A percentile compares a stretch with the other conserved stretches of the same genome.
phyloP scores from a whole-genome alignment of 108 stramenopile genomes.

The Nitzschia inconspicua region DNA sequence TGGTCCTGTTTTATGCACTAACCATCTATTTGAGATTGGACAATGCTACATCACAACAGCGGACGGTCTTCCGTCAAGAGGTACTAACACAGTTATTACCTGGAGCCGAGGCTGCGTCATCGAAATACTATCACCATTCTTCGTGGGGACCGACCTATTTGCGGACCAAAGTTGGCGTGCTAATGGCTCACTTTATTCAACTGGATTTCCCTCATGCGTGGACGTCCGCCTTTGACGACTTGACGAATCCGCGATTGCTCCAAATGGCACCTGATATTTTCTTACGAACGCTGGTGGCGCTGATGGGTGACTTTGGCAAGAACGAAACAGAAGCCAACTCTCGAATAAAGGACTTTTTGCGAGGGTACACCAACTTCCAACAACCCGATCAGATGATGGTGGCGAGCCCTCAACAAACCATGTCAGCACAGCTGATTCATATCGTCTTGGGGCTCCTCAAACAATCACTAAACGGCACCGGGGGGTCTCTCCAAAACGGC shows the following conservation, averaged over 20 bases:
- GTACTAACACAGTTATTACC: constrained; percentile 4
- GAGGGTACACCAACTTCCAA: constrained; percentile 14
- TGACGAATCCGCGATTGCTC: constrained; percentile 20
- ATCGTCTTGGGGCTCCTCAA: constrained; percentile 18
- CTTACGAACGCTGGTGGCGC: constrained; percentile 30
- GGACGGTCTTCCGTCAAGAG: constrained; percentile 26
- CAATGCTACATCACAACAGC: constrained; percentile 12
- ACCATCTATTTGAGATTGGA: constrained; percentile 35
- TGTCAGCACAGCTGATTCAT: constrained; percentile 39
- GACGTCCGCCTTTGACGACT: constrained; percentile 46
- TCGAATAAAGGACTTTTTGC: constrained; percentile 33
- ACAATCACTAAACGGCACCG: constrained; percentile 6
- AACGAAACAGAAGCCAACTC: constrained; percentile 24
- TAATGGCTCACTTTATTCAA: constrained; percentile 46
- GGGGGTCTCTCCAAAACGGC: too few relatives aligned
- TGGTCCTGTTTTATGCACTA: constrained; percentile 45
- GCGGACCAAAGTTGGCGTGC: constrained; percentile 52
- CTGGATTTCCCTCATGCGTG: constrained; percentile 42
- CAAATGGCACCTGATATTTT: constrained; percentile 22
- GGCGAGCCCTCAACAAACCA: constrained; percentile 27
- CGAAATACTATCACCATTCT: constrained; percentile 10
- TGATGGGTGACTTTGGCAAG: constrained; percentile 35
- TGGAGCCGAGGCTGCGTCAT: background rate
- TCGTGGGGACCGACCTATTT: constrained; percentile 42
- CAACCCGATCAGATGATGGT: constrained; percentile 3